Conservation (phyloP, 2,329 filamentous ascomycete species). For the Trichophyton benhamiae region DNA sequence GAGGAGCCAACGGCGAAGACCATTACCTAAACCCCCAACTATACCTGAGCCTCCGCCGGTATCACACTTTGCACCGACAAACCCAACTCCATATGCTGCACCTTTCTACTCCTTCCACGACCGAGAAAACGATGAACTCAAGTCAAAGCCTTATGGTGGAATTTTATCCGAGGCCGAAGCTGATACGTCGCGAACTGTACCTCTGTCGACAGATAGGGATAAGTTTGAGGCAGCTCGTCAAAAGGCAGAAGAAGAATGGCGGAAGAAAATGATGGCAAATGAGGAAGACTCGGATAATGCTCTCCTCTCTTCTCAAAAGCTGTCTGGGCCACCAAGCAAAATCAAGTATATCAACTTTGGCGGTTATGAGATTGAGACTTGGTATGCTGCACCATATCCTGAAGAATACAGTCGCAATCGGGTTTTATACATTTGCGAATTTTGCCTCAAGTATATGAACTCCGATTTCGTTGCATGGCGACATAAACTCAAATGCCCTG, state of each 20-base stretch:
- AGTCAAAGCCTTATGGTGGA: conserved; percentile 89
- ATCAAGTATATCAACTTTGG: conserved; percentile 99
- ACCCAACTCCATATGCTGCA: conserved; percentile 53
- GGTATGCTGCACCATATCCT: conserved; percentile 96
- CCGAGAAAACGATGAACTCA: conserved; percentile 75
- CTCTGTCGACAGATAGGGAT: conserved; percentile 64
- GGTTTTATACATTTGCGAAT: conserved; percentile 97
- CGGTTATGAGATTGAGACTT: conserved; percentile 94
- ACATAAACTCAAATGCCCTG: conserved; percentile 91
- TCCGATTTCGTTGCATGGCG: conserved; percentile 97
- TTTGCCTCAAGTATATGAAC: conserved; percentile 99
- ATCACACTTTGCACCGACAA: conserved; percentile 49
- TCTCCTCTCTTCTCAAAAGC: conserved; percentile 57
- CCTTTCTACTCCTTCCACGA: conserved; percentile 84
- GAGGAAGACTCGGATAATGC: conserved; percentile 54
- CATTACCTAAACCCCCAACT: conserved; percentile 31
- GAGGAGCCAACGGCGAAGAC: conserved; percentile 38
- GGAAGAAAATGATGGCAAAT: conserved; percentile 49
- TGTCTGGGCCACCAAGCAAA: conserved; percentile 78
- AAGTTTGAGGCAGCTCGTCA: conserved; percentile 83
- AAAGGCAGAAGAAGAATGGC: conserved; percentile 86
- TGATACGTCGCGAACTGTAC: conserved; percentile 80
- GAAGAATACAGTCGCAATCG: conserved; percentile 96
- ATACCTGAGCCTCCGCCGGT: conserved; percentile 31
- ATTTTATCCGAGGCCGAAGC: conserved; percentile 81